These are phyloP conservation scores for Rusavskia elegans DNA, from an alignment of 495 filamentous ascomycete genomes.

Conservation along the genomic window DNA sequence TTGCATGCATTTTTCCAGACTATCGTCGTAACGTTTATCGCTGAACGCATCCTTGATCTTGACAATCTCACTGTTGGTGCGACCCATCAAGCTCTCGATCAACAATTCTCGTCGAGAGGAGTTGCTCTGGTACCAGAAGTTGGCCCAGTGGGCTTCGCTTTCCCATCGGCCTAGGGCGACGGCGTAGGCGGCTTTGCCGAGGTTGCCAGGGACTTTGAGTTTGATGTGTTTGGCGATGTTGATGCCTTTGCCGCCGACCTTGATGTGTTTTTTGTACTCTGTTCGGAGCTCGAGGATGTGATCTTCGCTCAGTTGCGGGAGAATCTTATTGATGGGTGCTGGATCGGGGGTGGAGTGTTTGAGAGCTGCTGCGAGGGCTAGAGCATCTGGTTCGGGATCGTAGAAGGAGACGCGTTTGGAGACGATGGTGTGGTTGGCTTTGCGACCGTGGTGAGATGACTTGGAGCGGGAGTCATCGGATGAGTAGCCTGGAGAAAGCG, in stretches of 20 bases:
- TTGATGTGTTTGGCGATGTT: constrained; percentile 96
- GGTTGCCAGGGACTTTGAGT: constrained; percentile 52
- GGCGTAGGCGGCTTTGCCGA: constrained; percentile 82
- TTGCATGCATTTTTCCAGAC: constrained; percentile 71
- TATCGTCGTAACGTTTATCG: constrained; percentile 83
- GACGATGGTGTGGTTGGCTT: constrained; percentile 1
- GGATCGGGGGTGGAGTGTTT: constrained; percentile 50
- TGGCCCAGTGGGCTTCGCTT: constrained; percentile 93
- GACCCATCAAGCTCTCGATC: constrained; percentile 84
- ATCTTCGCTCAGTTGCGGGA: constrained; percentile 70
- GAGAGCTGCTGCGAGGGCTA: constrained; percentile 57
- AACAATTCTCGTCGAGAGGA: constrained; percentile 72
- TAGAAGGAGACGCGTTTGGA: constrained; percentile 44
- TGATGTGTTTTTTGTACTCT: constrained; percentile 83
- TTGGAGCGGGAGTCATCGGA: constrained; percentile 8
- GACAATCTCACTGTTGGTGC: constrained; percentile 71
- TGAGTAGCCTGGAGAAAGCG: constrained; percentile 14
- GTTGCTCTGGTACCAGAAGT: constrained; percentile 91
- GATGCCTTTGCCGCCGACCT: constrained; percentile 66
- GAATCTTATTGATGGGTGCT: constrained; percentile 60
- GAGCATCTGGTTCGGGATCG: constrained; percentile 65
- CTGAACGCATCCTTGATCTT: constrained; percentile 84
- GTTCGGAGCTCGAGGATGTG: constrained; percentile 68
- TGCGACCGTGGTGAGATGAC: background rate
- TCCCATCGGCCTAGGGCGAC: constrained; percentile 87